Percentiles rank a stretch among this genome's conserved stretches.
Conservation (phyloP, 192 early-diverging fungal genomes). For the Entomortierella chlamydospora region DNA sequence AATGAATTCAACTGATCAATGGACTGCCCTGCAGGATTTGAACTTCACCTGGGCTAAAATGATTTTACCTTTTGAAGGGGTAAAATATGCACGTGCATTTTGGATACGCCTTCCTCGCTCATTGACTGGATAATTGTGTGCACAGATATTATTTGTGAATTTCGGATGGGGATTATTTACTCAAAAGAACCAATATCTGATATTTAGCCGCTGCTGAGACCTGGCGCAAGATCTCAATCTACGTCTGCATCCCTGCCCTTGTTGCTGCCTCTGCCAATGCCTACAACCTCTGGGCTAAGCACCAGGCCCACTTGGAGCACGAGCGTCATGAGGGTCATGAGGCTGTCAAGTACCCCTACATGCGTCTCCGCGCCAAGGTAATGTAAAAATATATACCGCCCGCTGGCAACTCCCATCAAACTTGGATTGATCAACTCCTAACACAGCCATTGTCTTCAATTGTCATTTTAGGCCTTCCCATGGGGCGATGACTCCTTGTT, state of each 20-base stretch:
- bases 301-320: conserved; percentile 56
- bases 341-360: conserved; percentile 48
- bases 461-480: conserved; percentile 50
- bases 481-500: conserved; percentile 55
- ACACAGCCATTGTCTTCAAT: neutral
- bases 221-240: conserved; percentile 60
- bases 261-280: conserved; percentile 51
- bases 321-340: conserved; percentile 53
- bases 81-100: conserved; percentile 1
- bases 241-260: conserved; percentile 48
- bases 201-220: conserved; percentile 46
- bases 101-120: neutral
- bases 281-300: conserved; percentile 50
- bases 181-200: no score
- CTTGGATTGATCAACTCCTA: no score
- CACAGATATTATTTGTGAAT: no score
- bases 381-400: no score
- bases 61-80: neutral
- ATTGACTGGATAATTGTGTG: neutral
- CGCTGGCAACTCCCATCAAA: no score
- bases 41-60: no score
- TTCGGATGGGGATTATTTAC: no score
- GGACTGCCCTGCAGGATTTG: no score
- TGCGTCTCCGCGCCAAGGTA: conserved; percentile 55
- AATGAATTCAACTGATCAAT: no score